Evolutionary conservation across 73 alveolate species (phyloP), one percentile per base, ranked within the genome.

Genomic region (Symbiodinium natans): DNA sequence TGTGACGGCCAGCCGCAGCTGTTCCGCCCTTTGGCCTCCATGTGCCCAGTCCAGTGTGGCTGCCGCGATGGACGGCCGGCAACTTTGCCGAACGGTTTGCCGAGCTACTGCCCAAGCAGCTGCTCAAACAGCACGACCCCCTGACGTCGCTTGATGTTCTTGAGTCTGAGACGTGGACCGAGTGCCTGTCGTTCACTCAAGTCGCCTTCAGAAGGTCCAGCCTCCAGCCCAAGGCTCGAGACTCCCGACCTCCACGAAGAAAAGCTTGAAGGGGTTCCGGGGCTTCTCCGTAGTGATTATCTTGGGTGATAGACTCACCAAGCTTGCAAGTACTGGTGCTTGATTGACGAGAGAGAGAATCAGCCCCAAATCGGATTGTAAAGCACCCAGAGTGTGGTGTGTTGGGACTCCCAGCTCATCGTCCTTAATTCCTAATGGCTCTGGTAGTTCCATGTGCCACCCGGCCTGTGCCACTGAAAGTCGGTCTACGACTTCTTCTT

Each of bases 101-200:
- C 71, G 71, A 52, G 71, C 71, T 52, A 52, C 71, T 52, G 71
- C 71, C 71, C 71, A 52, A 52, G 71, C 71, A 52, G 71, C 71
- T 52, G 71, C 71, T 52, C 71, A 52, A 52, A 52, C 71, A 52
- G 71, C 71, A 52, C 71, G 71, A 9, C 71, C 25, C 25, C 71
- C 25, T 52, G 71, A 52, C 71, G 71, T 52, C 71, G 71, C 25
- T 52, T 52, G 71, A 52, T 52, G 71, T 52, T 13, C 71, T 52
- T 6, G 71, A 52, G 71, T 29, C 71, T 52, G 71, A 52, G 71
- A 52, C 23, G 71, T 52, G n/a, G 71, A 52, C 71, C 27, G 68
- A 7, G 68, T 52, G 68, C 68, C 68, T 52, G 68, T 52, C 68
- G 68, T 52, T 11, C n/a, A 52, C 68, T 52, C 68, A 52, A 52